Percentiles rank a stretch among this genome's conserved stretches.
Conservation (phyloP, 176 grass and related monocot species). For the Aegilops speltoides region DNA sequence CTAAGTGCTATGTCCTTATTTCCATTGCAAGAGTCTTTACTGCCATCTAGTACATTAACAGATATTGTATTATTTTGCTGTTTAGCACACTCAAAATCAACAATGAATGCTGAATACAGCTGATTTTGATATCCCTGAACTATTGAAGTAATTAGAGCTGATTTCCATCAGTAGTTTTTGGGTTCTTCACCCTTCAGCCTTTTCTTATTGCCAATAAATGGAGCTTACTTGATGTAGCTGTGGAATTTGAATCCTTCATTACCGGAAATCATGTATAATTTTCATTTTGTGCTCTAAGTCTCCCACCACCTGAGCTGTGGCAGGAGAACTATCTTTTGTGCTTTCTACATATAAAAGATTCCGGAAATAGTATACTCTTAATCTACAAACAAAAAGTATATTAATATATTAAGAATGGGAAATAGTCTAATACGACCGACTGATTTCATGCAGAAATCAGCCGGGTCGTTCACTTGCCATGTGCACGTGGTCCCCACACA, state of each 20-base stretch:
- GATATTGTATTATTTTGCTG: neutral
- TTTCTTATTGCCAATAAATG: neutral
- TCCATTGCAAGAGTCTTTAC: neutral
- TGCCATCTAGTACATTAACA: neutral
- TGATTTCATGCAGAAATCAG: too few relatives aligned
- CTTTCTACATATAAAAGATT: constrained; percentile 8
- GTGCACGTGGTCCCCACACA: too few relatives aligned
- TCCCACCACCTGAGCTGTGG: neutral
- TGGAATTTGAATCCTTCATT: constrained; percentile 22
- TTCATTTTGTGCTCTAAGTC: neutral
- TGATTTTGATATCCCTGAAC: constrained; percentile 8
- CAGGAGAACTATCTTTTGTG: constrained; percentile 1
- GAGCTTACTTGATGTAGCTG: constrained; percentile 5
- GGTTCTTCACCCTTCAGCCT: constrained; percentile 7
- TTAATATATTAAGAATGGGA: neutral
- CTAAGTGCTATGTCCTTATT: neutral
- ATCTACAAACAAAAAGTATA: neutral
- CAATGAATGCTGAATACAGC: neutral
- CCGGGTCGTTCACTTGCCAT: too few relatives aligned
- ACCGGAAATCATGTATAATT: neutral
- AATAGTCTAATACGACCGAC: too few relatives aligned
- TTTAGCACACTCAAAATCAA: neutral
- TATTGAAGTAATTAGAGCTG: neutral
- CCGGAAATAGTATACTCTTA: neutral
- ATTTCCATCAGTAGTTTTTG: constrained; percentile 6